These are phyloP conservation scores for Huiozyma naganishii DNA, from an alignment of 805 yeast genomes.

Conservation along the genomic window DNA sequence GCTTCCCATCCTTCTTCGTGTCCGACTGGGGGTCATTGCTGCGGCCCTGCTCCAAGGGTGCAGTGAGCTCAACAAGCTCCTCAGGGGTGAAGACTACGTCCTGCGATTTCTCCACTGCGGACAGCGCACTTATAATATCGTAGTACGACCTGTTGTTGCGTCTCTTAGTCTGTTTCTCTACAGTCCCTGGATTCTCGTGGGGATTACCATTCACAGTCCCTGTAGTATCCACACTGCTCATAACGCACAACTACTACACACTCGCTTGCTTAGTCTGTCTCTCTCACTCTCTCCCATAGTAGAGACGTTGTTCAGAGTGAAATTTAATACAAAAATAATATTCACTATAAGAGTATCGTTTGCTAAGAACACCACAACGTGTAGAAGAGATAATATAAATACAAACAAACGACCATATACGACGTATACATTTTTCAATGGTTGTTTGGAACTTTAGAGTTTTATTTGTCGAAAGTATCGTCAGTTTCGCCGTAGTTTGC, in stretches of 20 bases:
- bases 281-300: neutral
- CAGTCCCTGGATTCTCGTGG: neutral
- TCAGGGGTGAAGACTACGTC: conserved; percentile 16
- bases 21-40: conserved; percentile 9
- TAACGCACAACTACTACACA: neutral
- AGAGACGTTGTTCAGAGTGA: too few relatives aligned
- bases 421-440: too few relatives aligned
- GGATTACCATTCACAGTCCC: too few relatives aligned
- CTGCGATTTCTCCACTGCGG: conserved; percentile 24
- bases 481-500: neutral
- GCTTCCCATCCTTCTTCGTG: conserved; percentile 5
- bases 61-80: conserved; percentile 20
- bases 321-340: too few relatives aligned
- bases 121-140: conserved; percentile 22
- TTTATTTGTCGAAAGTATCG: too few relatives aligned
- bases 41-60: conserved; percentile 3
- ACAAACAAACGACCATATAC: too few relatives aligned
- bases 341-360: too few relatives aligned
- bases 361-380: too few relatives aligned
- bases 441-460: too few relatives aligned
- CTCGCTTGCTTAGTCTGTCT: neutral
- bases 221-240: too few relatives aligned
- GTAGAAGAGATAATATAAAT: too few relatives aligned
- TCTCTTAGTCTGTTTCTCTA: neutral
- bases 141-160: conserved; percentile 11